A percentile compares a stretch with the other conserved stretches of the same genome.
Conservation (phyloP, 2,329 filamentous ascomycete genomes). For the Calonectria henricotiae region DNA sequence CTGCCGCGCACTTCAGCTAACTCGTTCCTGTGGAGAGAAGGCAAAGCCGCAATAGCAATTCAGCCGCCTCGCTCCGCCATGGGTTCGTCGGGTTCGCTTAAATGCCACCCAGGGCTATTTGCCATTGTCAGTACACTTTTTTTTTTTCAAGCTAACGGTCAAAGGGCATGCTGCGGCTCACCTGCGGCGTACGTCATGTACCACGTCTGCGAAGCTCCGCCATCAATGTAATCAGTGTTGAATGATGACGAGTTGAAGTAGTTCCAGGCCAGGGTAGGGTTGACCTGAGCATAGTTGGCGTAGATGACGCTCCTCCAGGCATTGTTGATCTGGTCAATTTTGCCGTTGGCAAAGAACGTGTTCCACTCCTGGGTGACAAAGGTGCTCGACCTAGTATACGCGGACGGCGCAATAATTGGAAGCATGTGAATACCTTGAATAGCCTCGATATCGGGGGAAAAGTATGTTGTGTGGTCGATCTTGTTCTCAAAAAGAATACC, state of each 20-base stretch:
- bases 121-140: conserved; percentile 40
- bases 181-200: conserved; percentile 86
- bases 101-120: conserved; percentile 46
- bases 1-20: not conserved
- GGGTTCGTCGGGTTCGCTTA: conserved; percentile 20
- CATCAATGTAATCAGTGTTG: conserved; percentile 81
- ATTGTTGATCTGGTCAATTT: conserved; percentile 76
- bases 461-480: conserved; percentile 93
- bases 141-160: not conserved
- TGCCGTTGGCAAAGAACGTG: conserved; percentile 80
- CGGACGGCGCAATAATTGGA: conserved; percentile 79
- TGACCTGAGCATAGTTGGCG: conserved; percentile 84
- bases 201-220: conserved; percentile 88
- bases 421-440: conserved; percentile 89
- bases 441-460: conserved; percentile 81
- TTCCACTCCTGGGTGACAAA: conserved; percentile 92
- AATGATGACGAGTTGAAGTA: conserved; percentile 83
- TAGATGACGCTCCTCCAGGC: conserved; percentile 92
- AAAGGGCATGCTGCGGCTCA: conserved; percentile 61
- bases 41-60: conserved; percentile 8
- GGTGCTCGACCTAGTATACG: conserved; percentile 75
- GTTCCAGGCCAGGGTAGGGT: conserved; percentile 78
- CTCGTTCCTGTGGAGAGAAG: not conserved
- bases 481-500: conserved; percentile 94
- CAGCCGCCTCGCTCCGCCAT: conserved; percentile 20